phyloP scores from a whole-genome alignment of 257 asterid species.

The Solanum raphanifolium region DNA sequence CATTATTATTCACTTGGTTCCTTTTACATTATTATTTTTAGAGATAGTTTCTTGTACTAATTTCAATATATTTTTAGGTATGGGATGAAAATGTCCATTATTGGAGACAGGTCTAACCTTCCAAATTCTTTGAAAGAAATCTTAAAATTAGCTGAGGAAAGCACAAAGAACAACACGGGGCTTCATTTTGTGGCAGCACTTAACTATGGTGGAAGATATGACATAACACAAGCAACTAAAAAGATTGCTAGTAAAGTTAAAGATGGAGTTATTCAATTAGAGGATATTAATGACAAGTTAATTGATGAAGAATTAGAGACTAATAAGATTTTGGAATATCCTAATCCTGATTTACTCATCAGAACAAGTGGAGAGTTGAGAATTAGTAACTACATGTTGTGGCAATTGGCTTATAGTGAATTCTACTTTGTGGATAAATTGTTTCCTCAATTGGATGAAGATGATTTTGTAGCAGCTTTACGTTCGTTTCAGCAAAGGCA shows the following conservation, averaged over 20 bases:
- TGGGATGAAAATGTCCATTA: background rate
- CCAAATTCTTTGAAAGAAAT: background rate
- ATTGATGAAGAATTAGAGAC: slow-evolving; percentile 5
- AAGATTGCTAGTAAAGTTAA: slow-evolving; percentile 13
- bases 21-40: no score
- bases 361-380: slow-evolving; percentile 23
- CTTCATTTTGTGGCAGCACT: slow-evolving; percentile 5
- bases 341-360: slow-evolving; percentile 23
- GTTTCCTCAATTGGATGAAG: slow-evolving; percentile 17
- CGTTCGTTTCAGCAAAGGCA: slow-evolving; percentile 5
- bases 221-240: slow-evolving; percentile 14
- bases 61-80: background rate
- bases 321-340: background rate
- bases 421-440: background rate
- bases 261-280: background rate
- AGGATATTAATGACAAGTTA: background rate
- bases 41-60: no score
- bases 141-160: background rate
- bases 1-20: no score
- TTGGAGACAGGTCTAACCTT: slow-evolving; percentile 13
- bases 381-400: slow-evolving; percentile 23
- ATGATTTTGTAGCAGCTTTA: slow-evolving; percentile 5
- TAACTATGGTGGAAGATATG: slow-evolving; percentile 16
- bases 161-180: background rate
- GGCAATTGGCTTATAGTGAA: slow-evolving; percentile 8